Percentiles rank a stretch among this genome's conserved stretches.
These are phyloP conservation scores for Ceratobasidium sp. DNA, from an alignment of 1,284 basidiomycete genomes.

Conservation along the genomic window DNA sequence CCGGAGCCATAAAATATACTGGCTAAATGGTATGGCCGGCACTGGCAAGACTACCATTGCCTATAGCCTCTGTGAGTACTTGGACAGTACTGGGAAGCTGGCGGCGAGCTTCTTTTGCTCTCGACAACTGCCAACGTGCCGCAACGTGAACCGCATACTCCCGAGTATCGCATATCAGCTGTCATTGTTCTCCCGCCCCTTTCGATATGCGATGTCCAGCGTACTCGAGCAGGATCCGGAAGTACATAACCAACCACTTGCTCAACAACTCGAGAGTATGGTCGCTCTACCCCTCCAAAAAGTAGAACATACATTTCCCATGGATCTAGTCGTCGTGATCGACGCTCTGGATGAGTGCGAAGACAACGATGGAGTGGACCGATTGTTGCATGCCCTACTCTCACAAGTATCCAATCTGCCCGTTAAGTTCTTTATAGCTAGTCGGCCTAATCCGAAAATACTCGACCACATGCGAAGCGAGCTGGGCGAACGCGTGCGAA, in stretches of 20 bases:
- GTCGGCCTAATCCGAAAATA: conserved; percentile 2
- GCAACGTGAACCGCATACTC: neutral
- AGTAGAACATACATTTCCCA: neutral
- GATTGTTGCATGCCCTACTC: neutral
- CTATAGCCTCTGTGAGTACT: neutral
- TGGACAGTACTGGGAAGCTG: neutral
- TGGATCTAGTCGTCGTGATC: neutral
- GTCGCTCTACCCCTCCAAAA: neutral
- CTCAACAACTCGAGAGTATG: neutral
- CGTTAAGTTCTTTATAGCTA: neutral
- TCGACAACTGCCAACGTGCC: neutral
- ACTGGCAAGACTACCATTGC: too few species aligned
- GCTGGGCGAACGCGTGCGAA: neutral
- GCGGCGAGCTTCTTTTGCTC: conserved; percentile 15
- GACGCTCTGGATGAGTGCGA: conserved; percentile 23
- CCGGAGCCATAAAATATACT: conserved; percentile 43
- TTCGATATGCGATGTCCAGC: neutral
- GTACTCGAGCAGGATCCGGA: neutral
- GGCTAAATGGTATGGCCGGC: conserved; percentile 48
- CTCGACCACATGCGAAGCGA: neutral
- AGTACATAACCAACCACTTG: neutral
- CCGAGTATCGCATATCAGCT: conserved; percentile 2
- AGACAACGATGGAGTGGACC: neutral
- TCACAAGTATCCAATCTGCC: neutral
- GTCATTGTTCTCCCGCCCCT: neutral